Conservation (phyloP, 257 asterid species). For the Dorcoceras hygrometricum region DNA sequence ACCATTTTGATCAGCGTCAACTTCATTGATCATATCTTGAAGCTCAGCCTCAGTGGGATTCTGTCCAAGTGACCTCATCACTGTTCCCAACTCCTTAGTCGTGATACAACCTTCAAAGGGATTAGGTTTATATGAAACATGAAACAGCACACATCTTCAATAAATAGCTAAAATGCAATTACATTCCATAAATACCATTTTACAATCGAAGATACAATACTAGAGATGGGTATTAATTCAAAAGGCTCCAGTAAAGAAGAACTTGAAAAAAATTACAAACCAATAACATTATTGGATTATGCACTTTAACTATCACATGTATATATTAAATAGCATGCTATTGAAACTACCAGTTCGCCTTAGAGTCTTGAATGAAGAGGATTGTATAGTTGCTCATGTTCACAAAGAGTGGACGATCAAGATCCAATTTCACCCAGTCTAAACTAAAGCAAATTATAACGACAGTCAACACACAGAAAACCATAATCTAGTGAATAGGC, state of each 20-base stretch:
- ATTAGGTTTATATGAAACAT: constrained; percentile 9
- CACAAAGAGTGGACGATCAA: background rate
- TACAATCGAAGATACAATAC: background rate
- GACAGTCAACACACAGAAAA: background rate
- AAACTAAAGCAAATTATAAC: background rate
- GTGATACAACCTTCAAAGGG: constrained; percentile 51
- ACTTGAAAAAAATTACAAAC: background rate
- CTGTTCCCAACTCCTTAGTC: constrained; percentile 66
- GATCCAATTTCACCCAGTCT: background rate
- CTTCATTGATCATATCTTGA: constrained; percentile 62
- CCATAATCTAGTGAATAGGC: background rate
- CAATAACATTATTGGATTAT: background rate
- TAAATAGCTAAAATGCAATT: background rate
- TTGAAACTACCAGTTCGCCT: constrained; percentile 6
- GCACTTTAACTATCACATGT: background rate
- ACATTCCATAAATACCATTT: background rate
- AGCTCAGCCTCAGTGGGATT: constrained; percentile 67
- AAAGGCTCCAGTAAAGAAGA: background rate
- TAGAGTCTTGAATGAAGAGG: background rate
- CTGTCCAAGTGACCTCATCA: constrained; percentile 71
- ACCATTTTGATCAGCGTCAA: constrained; percentile 67
- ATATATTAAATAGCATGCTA: background rate
- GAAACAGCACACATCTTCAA: background rate
- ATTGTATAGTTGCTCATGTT: background rate
- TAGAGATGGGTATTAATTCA: background rate